A percentile compares a stretch with the other conserved stretches of the same genome.
phyloP scores from a whole-genome alignment of 2,329 filamentous ascomycete genomes.

The Colletotrichum viniferum region DNA sequence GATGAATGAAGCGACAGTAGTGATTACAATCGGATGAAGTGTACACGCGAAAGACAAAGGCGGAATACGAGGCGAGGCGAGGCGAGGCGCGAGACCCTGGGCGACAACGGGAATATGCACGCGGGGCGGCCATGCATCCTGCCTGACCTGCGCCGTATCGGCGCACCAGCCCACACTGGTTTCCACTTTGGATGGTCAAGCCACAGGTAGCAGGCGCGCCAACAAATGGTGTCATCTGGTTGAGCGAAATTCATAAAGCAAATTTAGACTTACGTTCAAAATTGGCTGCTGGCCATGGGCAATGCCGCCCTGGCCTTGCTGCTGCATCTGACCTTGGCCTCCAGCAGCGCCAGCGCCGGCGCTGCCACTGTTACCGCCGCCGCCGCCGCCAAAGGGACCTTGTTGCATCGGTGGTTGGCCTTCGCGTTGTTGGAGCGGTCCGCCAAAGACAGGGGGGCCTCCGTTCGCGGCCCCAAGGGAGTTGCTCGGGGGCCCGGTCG shows the following conservation, averaged over 20 bases:
- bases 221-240: neutral
- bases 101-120: neutral
- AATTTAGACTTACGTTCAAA: conserved; percentile 62
- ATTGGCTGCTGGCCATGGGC: conserved; percentile 66
- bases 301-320: conserved; percentile 17
- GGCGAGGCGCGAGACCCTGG: neutral
- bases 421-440: conserved; percentile 67
- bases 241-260: neutral
- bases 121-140: conserved; percentile 11
- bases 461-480: conserved; percentile 64
- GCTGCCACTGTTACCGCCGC: conserved; percentile 31
- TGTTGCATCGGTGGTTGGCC: conserved; percentile 63
- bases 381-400: conserved; percentile 47
- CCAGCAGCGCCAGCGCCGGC: conserved; percentile 45
- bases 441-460: conserved; percentile 70
- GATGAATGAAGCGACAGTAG: neutral
- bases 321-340: conserved; percentile 73
- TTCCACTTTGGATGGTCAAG: conserved; percentile 20
- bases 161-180: conserved; percentile 19
- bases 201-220: conserved; percentile 3
- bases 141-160: conserved; percentile 16
- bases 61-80: neutral
- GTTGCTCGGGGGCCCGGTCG: conserved; percentile 52
- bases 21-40: neutral
- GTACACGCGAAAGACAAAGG: neutral